Conservation (phyloP, 2,329 filamentous ascomycete species). For the Ophiostoma sp. region DNA sequence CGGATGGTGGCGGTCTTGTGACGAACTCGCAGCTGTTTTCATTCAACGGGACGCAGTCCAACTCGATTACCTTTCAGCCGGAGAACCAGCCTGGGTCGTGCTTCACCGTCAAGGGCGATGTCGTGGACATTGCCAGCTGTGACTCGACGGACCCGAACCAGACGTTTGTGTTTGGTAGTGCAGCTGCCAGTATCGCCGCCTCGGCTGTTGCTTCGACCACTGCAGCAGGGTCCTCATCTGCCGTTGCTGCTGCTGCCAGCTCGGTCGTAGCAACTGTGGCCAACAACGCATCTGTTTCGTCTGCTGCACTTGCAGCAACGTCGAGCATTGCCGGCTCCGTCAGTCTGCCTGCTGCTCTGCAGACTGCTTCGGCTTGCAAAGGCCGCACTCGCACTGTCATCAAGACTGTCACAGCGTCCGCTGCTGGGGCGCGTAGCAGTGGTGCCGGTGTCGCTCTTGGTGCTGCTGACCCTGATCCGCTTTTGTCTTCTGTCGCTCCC, state of each 20-base stretch:
- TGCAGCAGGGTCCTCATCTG: neutral
- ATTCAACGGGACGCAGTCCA: conserved; percentile 43
- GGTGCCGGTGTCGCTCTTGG: conserved; percentile 15
- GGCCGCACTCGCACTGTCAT: conserved; percentile 14
- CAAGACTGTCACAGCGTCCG: conserved; percentile 11
- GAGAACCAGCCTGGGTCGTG: conserved; percentile 50
- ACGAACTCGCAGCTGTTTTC: conserved; percentile 55
- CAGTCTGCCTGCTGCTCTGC: neutral
- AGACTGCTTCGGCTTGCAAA: neutral
- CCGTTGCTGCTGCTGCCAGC: neutral
- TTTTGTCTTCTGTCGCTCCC: neutral
- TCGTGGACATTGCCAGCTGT: conserved; percentile 48
- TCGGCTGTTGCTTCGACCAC: neutral
- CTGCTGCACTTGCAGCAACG: neutral
- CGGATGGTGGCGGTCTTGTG: conserved; percentile 53
- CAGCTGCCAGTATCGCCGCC: conserved; percentile 20
- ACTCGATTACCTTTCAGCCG: conserved; percentile 48
- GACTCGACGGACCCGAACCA: conserved; percentile 44
- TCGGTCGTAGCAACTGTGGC: neutral
- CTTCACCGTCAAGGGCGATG: conserved; percentile 46
- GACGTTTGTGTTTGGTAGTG: conserved; percentile 41
- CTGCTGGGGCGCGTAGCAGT: neutral
- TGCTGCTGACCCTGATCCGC: conserved; percentile 11
- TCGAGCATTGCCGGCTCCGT: neutral
- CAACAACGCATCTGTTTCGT: neutral